phyloP scores from a whole-genome alignment of 306 rosid genomes.

The Quercus parvula region DNA sequence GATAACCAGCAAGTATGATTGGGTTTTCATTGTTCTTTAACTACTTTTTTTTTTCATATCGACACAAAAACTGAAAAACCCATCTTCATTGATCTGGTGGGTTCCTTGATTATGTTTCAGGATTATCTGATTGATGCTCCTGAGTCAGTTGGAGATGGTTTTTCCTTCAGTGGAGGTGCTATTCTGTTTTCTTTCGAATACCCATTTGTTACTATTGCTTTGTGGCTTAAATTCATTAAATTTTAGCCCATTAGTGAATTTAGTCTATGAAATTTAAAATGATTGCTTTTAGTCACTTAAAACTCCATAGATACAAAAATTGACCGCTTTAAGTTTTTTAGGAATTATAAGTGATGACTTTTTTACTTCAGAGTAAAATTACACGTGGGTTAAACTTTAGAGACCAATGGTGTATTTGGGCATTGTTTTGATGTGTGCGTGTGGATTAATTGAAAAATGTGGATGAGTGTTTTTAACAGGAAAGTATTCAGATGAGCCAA shows the following conservation, averaged over 20 bases:
- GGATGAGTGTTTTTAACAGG: constrained; percentile 42
- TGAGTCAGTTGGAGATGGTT: constrained; percentile 74
- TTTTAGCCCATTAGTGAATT: too few relatives aligned
- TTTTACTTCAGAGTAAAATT: too few relatives aligned
- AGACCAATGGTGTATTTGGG: too few relatives aligned
- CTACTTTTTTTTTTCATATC: neutral
- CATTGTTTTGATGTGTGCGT: neutral
- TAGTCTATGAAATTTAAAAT: too few relatives aligned
- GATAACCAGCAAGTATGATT: constrained; percentile 36
- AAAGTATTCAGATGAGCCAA: constrained; percentile 77
- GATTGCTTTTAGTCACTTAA: too few relatives aligned
- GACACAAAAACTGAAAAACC: too few relatives aligned
- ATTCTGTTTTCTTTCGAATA: neutral
- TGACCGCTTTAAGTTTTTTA: too few relatives aligned
- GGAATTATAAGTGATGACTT: neutral
- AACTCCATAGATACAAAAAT: too few relatives aligned
- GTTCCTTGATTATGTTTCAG: constrained; percentile 28
- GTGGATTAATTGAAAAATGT: constrained; percentile 9
- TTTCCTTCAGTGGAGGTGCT: constrained; percentile 83
- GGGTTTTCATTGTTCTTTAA: neutral
- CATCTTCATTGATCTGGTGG: too few relatives aligned
- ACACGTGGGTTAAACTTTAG: too few relatives aligned
- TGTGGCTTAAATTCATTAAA: too few relatives aligned
- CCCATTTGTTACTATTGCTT: neutral
- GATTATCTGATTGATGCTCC: constrained; percentile 84